Conservation (phyloP, 1,139 yeast species). For the Suhomyces bolitotheri region DNA sequence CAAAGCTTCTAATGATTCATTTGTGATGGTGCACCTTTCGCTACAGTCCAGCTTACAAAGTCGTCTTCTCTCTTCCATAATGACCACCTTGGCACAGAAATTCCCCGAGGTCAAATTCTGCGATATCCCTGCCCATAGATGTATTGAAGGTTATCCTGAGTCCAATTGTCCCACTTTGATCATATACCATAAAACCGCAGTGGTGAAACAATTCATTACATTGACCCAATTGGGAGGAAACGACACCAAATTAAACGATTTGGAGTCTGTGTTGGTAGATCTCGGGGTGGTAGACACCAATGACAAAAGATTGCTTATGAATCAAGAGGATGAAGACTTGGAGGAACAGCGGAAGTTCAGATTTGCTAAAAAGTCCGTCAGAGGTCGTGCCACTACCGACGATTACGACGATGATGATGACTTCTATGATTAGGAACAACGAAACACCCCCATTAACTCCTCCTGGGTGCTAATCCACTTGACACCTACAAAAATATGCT, state of each 20-base stretch:
- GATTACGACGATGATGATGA: slow-evolving; percentile 40
- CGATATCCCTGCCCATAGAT: slow-evolving; percentile 84
- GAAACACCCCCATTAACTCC: too few relatives aligned
- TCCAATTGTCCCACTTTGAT: slow-evolving; percentile 87
- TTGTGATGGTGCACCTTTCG: slow-evolving; percentile 78
- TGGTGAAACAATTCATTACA: slow-evolving; percentile 76
- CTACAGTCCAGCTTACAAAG: slow-evolving; percentile 72
- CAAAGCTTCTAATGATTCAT: slow-evolving; percentile 60
- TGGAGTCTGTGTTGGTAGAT: slow-evolving; percentile 69
- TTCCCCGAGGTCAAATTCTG: slow-evolving; percentile 86
- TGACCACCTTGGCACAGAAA: slow-evolving; percentile 52
- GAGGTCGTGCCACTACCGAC: slow-evolving; percentile 33
- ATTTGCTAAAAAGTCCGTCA: slow-evolving; percentile 57
- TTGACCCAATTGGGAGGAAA: slow-evolving; percentile 83
- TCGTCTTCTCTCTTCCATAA: slow-evolving; percentile 60
- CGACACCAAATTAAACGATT: slow-evolving; percentile 63
- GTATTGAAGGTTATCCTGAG: slow-evolving; percentile 90
- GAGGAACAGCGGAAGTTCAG: slow-evolving; percentile 50
- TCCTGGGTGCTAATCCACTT: too few relatives aligned
- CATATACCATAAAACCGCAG: slow-evolving; percentile 74
- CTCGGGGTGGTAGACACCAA: slow-evolving; percentile 61
- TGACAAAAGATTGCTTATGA: slow-evolving; percentile 66
- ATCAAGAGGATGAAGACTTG: slow-evolving; percentile 53
- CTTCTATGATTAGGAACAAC: slow-evolving; percentile 41
- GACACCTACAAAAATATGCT: too few relatives aligned